Base-by-base conservation (phyloP, 1,284 basidiomycete genomes). In the Meripilus lineatus region DNA sequence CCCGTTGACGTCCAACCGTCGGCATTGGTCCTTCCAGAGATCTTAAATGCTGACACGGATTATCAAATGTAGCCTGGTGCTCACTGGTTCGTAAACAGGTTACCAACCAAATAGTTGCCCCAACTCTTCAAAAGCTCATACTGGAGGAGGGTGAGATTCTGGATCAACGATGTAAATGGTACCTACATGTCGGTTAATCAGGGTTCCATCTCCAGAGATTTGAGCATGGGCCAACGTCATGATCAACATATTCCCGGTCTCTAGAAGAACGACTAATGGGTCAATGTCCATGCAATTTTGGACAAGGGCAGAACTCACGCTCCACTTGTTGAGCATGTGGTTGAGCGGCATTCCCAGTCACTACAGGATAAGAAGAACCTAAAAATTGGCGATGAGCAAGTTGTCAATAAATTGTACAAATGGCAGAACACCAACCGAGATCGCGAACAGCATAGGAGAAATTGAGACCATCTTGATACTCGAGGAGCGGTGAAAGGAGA, bases 241-340 rank as follows among this genome's bases (percentile, higher is more conserved):
- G 56, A 87, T 83, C n/a, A 88, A 61, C 82, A 84, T 84, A 53
- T 84, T 84, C 6, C 81, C 80, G 37, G 77, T 74, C 40, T 47
- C 55, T 56, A 42, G 7, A 23, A 22, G 24, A 20, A 44, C n/a
- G n/a, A 10, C 7, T 39, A 15, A 45, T n/a, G 5, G 22, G 22
- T 13, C 22, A 33, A 20, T 4, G 32, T 24, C 13, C 23, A 7
- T 8, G 13, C 25, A n/a, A 11, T 24, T n/a, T n/a, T n/a, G 24
- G 20, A 18, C 11, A 24, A 23, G 4, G 28, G 8, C 10, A 47
- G n/a, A n/a, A 45, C 58, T 22, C 25, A 59, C 58, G 56, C 48
- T 66, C 63, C 5, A 59, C 45, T 2, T 53, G 50, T 25, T 60
- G 53, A 26, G 53, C 32, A 35, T 57, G 52, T 8, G 44, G 35